Base-by-base conservation (phyloP, 345 rosid species). In the Tarenaya hassleriana region DNA sequence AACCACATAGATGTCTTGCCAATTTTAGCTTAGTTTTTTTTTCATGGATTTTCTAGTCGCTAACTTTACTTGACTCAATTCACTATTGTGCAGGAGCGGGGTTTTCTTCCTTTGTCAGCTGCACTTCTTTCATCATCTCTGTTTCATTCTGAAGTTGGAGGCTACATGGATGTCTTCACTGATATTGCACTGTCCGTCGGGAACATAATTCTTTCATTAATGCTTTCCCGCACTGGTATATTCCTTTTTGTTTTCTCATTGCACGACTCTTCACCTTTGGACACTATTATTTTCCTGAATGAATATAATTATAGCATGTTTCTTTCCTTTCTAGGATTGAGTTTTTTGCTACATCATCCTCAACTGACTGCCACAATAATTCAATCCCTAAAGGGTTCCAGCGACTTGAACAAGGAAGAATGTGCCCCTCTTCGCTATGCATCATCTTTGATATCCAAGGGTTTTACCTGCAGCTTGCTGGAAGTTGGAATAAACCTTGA, bases 61-160 rank as follows among this genome's bases (percentile, higher is more conserved):
- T 40, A 39, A 59, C 51, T 64, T 66, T 71, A 50, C 47, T 69
- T 47, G 41, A 64, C 57, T 56, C 62, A 50, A 71, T 34, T 73
- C 55, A 37, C 61, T 59, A 55, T 68, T n/a, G 57, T 54, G 44
- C 84, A 92, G 98, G 98, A 92, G 70, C 78, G 91, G 41, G 98
- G 96, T n/a, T 79, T 88, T 81, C 95, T 88, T 69, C 83, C 96
- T 56, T 64, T 92, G 70, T 92, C 98, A 50, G 90, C 88, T 66
- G 98, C 98, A 53, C 69, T 92, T 60, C 68, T 92, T 74, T 85
- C 96, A 48, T 72, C 90, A 48, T 63, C 83, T 50, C 43, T 57
- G 51, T 62, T 82, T 69, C 84, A 70, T 49, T 75, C 76, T 58
- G 79, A 74, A 60, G 69, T 50, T 57, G 96, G 81, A 71, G 85